These are phyloP conservation scores for Truncatella angustata DNA, from an alignment of 2,329 filamentous ascomycete species.

Conservation along the genomic window DNA sequence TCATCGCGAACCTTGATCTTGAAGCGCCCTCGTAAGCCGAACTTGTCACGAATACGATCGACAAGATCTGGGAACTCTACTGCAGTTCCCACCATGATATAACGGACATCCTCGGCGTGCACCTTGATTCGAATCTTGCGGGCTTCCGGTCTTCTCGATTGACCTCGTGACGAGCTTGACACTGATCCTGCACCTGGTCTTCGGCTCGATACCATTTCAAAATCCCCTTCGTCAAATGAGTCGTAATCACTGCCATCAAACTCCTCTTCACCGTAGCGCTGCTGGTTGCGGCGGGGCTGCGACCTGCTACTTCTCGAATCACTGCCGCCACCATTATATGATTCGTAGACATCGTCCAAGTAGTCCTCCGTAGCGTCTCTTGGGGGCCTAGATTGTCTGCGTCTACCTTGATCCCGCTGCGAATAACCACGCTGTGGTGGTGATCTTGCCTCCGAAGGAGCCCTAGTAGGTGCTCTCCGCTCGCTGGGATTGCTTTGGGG, in stretches of 20 bases:
- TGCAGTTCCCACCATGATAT: conserved; percentile 77
- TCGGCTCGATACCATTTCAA: conserved; percentile 70
- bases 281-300: conserved; percentile 43
- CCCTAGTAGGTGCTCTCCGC: conserved; percentile 32
- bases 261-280: conserved; percentile 76
- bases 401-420: conserved; percentile 35
- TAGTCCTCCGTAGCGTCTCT: conserved; percentile 62
- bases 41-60: conserved; percentile 81
- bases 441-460: conserved; percentile 43
- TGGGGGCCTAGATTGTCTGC: conserved; percentile 37
- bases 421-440: conserved; percentile 43
- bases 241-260: conserved; percentile 73
- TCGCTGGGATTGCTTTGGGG: conserved; percentile 36
- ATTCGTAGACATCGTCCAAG: conserved; percentile 68
- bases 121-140: conserved; percentile 88
- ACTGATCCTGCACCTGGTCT: conserved; percentile 46
- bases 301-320: conserved; percentile 35
- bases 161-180: conserved; percentile 48
- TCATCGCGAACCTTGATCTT: conserved; percentile 90
- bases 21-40: conserved; percentile 72
- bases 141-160: conserved; percentile 63
- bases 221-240: conserved; percentile 73
- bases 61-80: conserved; percentile 77
- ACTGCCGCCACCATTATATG: conserved; percentile 49
- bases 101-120: conserved; percentile 85